Base-by-base conservation (phyloP, 2,329 filamentous ascomycete species). In the Pseudovirgaria hyperparasitica region DNA sequence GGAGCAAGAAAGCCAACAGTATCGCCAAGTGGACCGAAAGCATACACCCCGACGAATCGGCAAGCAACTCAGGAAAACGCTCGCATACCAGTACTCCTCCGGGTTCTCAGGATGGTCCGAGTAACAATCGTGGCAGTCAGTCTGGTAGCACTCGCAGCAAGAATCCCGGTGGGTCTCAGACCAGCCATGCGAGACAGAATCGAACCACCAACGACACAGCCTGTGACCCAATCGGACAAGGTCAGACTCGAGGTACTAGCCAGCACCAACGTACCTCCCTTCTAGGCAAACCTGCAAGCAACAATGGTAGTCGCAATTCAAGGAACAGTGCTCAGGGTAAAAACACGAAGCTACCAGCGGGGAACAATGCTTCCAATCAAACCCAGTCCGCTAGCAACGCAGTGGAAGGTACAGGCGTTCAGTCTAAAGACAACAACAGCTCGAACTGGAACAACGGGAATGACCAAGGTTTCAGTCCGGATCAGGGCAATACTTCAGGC, bases 381-480 rank as follows among this genome's bases (percentile, higher is more conserved):
- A 13, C 11, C 16, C 8, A 7, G 7, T 13, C 12, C 10, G 16
- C n/a, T 22, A 23, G 24, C 16, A 23, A 28, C 10, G 19, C n/a
- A n/a, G 19, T 10, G 32, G 31, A 13, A 32, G 13, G 16, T 31
- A 27, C 9, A 30, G 29, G 15, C 6, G 14, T 8, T 15, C 24
- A 18, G n/a, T 16, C 24, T 18, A 24, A 11, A 11, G 24, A 16
- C 9, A 22, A 23, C 22, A 20, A 23, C 5, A 13, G 21, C 6
- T 9, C 20, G 6, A 28, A 23, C 11, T 13, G 18, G 10, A 19
- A 34, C 16, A 9, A 28, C 22, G 24, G 25, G 16, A 26, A 32
- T 5, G 16, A 23, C 16, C 21, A 17, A 14, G 13, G 30, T 26
- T 18, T 9, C 21, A 6, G n/a, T 22, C 14, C 18, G 24, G 23